Evolutionary conservation across 2,329 filamentous ascomycete genomes (phyloP), one percentile per base, ranked within the genome.

Genomic region (Blastomyces emzantsi): DNA sequence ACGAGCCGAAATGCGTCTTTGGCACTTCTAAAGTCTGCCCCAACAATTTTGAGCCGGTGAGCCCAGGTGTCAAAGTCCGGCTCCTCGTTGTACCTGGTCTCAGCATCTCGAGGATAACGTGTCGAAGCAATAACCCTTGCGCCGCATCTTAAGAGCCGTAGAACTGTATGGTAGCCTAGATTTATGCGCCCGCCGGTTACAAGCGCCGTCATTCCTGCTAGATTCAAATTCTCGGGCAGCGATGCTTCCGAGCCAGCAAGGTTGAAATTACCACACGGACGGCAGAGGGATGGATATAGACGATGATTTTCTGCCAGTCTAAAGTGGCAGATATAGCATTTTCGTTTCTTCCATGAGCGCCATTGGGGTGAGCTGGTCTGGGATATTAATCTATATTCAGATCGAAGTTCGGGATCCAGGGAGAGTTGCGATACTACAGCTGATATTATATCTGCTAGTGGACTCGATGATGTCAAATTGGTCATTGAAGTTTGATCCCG

Each of bases 181-280:
- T 75, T 75, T 33, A 76, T 67, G 25, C 75, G 67, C 1, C 70
- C 75, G 5, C 75, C 75, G 3, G 75, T 77, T 1, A 76, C 71
- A 6, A 76, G 68, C 0, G 75, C 74, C 1, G 69, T 73, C 55
- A 67, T 72, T 3, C 66, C 64, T 0, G 6, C 17, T 3, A 75
- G 62, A 15, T 69, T n/a, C 0, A 76, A 65, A 13, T 70, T 72
- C 13, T 66, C 41, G 0, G 73, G 74, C 8, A 70, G 62, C 1
- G 74, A 73, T 7, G 73, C 54, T 9, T 67, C 59, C 13, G 70
- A 71, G 19, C 66, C 68, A n/a, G 69, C 66, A 13, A 73, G 64
- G 52, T 76, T 77, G 66, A 77, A 77, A 13, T 68, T 66, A 28
- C 73, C 75, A 61, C 74, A 76, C 1, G 71, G 69, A 2, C 63